These are phyloP conservation scores for Fusarium floridanum DNA, from an alignment of 2,329 filamentous ascomycete genomes.

Conservation along the genomic window DNA sequence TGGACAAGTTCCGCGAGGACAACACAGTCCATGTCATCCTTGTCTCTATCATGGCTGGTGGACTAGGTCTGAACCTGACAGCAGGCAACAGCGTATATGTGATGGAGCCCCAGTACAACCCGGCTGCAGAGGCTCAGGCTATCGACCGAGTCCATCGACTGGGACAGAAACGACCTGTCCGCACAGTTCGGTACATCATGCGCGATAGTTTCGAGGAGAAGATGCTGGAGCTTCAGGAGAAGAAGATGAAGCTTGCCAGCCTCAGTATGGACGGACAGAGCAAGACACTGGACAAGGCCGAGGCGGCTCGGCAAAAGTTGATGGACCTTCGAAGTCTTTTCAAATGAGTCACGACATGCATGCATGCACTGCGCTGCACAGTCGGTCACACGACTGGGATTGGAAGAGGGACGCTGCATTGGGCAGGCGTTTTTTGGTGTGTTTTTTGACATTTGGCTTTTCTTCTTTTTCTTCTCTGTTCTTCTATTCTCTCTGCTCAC, in stretches of 20 bases:
- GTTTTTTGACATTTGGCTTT: background rate
- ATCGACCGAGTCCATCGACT: constrained; percentile 93
- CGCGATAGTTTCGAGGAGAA: constrained; percentile 91
- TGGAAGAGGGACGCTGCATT: constrained; percentile 35
- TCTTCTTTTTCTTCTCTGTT: constrained; percentile 39
- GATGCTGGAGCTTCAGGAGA: constrained; percentile 88
- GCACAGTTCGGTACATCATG: constrained; percentile 93
- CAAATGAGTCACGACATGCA: constrained; percentile 54
- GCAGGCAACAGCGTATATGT: constrained; percentile 89
- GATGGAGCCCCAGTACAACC: constrained; percentile 99
- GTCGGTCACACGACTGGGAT: constrained; percentile 14
- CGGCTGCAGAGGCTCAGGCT: constrained; percentile 93
- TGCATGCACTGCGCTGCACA: background rate
- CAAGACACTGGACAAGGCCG: constrained; percentile 64
- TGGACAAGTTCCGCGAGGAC: constrained; percentile 83
- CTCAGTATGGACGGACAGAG: constrained; percentile 81
- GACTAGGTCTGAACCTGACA: constrained; percentile 91
- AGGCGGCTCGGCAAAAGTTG: constrained; percentile 71
- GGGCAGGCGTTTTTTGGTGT: constrained; percentile 40
- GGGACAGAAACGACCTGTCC: constrained; percentile 89
- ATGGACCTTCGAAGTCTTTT: constrained; percentile 71
- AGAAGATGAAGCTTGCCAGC: constrained; percentile 92
- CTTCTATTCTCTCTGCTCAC: constrained; percentile 49
- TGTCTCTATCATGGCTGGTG: constrained; percentile 92
- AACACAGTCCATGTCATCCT: constrained; percentile 81